Base-by-base conservation (phyloP, 768 basidiomycete genomes). In the Paxillus involutus region DNA sequence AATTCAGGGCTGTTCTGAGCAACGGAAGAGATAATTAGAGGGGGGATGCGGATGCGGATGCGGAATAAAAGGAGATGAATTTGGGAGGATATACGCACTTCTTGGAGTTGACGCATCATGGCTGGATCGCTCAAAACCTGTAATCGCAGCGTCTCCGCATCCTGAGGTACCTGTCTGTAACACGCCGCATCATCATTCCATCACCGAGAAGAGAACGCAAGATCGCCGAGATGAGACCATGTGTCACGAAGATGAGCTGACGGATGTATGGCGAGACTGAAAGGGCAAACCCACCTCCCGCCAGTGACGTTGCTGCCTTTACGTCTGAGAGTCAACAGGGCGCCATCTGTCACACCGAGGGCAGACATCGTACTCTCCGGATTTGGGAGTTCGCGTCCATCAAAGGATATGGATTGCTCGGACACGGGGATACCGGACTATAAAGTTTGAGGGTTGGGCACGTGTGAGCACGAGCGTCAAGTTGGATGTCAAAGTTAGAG, bases 141-240 rank as follows among this genome's bases (percentile, higher is more conserved):
- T 24, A 95, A 73, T 14, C 96, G 81, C 85, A 94, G 91, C 82
- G 87, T 89, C 71, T 98, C 96, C 29, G 89, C 73, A 60, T 96
- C 93, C 57, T 87, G 88, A 60, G 86, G 82, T n/a, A 81, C 75
- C 14, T 82, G 69, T 62, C 91, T 93, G 59, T 48, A 8, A 36
- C 41, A 21, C 21, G 21, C 2, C 21, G 33, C 30, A 32, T 1
- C n/a, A 37, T 53, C 21, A 21, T 17, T 37, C 3, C 13, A 6
- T 40, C 5, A 7, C 17, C 43, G 21, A 21, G 21, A 26, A 26
- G 17, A 42, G 26, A 11, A 8, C 17, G 26, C 35, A 30, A n/a
- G 41, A 44, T 26, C 36, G 10, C 32, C 16, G 7, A 33, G 29
- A 29, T 21, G 12, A 24, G 3, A 17, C n/a, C 26, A 12, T 30